Evolutionary conservation across 2,329 filamentous ascomycete genomes (phyloP).

Genomic region (Hypoxylon rubiginosum): DNA sequence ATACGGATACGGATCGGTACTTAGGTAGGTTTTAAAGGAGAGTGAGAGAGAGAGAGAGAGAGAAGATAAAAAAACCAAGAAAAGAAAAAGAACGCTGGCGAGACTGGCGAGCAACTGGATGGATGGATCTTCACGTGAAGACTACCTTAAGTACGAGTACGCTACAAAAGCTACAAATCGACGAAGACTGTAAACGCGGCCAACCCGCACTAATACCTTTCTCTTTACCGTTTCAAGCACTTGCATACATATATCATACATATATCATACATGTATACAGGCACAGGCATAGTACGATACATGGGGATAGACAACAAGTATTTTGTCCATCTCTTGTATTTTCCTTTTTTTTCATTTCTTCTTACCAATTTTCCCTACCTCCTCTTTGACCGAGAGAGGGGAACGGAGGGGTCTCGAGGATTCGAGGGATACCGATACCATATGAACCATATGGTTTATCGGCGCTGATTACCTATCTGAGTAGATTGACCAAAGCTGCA

Average conservation of each 20-base stretch:
- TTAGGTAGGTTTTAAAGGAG: not conserved
- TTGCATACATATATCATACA: conserved; percentile 17
- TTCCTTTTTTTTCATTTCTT: conserved; percentile 8
- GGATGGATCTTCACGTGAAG: conserved; percentile 33
- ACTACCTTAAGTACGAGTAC: no score
- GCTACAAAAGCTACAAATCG: conserved; percentile 4
- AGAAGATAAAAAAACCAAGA: not conserved
- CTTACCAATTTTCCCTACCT: conserved; percentile 7
- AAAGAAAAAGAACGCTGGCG: not conserved
- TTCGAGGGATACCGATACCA: conserved; percentile 26
- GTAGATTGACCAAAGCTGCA: conserved; percentile 32
- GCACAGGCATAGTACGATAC: conserved; percentile 31
- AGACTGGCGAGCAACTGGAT: not conserved
- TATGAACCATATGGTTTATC: conserved; percentile 26
- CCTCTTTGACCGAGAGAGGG: conserved; percentile 9
- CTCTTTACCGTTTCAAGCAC: conserved; percentile 32
- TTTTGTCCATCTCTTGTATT: conserved; percentile 17
- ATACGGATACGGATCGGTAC: not conserved
- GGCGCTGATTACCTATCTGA: conserved; percentile 37
- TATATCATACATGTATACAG: no score
- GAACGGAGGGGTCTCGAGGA: conserved; percentile 5
- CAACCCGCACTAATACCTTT: conserved; percentile 34
- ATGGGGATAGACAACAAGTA: conserved; percentile 7
- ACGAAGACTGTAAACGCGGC: conserved; percentile 9
- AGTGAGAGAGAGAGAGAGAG: not conserved